Evolutionary conservation across 768 basidiomycete genomes (phyloP), one percentile per base, ranked within the genome.

Genomic region (Calocybe indica): DNA sequence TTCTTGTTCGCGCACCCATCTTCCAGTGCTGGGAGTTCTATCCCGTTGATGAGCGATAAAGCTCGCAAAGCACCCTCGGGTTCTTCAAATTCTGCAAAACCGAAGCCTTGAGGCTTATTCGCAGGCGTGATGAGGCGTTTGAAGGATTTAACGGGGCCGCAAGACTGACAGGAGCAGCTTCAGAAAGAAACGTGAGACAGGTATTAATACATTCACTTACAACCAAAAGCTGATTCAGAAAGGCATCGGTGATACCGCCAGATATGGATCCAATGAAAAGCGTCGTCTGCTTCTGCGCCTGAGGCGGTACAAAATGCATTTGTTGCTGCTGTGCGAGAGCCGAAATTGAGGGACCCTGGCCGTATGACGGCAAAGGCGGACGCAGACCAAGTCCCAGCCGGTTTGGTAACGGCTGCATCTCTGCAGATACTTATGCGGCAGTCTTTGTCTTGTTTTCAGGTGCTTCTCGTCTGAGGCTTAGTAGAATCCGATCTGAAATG

Each of bases 221-320:
- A 51, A 74, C 67, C 13, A 97, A 74, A 41, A 97, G 74, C 52
- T 77, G 75, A 59, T 88, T 90, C 37, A 97, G 66, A 52, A 89
- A 92, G 0, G 67, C 54, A 62, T 97, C 92, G 0, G 84, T 85
- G 58, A 96, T 91, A 5, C 93, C 93, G 31, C 90, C 89, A 5
- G 93, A 91, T 65, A 97, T 97, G 51, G 91, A 89, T 7, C 93
- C 93, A n/a, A 97, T 83, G 56, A 96, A 97, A 2, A 95, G 73
- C 0, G 80, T 82, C 0, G 84, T 80, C 51, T 80, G 75, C 56
- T 85, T 92, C 54, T 82, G 83, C 10, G 69, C 66, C 63, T 77
- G 79, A n/a, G 82, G 82, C 3, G 81, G 80, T 46, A 78, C 74
- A 62, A 79, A 85, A 36, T 81, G 77, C 65, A 81, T 81, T 55